Percentiles rank a stretch among this genome's conserved stretches.
These are phyloP conservation scores for Phalaenopsis aphrodite DNA, from an alignment of 106 monocot genomes.

Conservation along the genomic window DNA sequence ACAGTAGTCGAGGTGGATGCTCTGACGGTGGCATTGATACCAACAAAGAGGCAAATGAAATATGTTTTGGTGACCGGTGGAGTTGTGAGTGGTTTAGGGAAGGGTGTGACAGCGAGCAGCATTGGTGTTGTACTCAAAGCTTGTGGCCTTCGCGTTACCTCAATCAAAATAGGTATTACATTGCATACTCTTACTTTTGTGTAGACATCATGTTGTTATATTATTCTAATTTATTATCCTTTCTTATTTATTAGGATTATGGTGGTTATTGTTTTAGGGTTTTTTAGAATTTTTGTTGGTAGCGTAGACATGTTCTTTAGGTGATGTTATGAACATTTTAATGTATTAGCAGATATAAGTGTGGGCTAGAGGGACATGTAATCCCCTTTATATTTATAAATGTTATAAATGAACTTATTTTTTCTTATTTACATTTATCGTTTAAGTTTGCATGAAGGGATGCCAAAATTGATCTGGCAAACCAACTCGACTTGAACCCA, in stretches of 20 bases:
- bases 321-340: background rate
- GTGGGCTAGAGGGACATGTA: no score
- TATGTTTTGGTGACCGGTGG: conserved; percentile 88
- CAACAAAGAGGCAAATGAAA: conserved; percentile 48
- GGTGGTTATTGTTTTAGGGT: background rate
- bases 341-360: background rate
- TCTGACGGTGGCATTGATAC: background rate
- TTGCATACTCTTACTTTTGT: background rate
- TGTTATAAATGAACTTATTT: no score
- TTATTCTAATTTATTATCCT: background rate
- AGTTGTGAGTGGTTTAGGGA: conserved; percentile 87
- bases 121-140: conserved; percentile 79
- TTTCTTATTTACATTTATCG: no score
- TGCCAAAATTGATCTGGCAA: no score
- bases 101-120: conserved; percentile 92
- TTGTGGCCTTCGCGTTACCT: conserved; percentile 83
- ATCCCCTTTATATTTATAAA: no score
- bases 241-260: background rate
- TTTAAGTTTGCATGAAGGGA: no score
- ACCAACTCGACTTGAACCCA: no score
- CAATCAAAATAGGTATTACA: conserved; percentile 69
- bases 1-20: background rate
- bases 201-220: background rate
- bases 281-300: background rate
- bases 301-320: background rate